phyloP scores from a whole-genome alignment of 192 early-diverging fungal genomes.

The Coemansia sp. region DNA sequence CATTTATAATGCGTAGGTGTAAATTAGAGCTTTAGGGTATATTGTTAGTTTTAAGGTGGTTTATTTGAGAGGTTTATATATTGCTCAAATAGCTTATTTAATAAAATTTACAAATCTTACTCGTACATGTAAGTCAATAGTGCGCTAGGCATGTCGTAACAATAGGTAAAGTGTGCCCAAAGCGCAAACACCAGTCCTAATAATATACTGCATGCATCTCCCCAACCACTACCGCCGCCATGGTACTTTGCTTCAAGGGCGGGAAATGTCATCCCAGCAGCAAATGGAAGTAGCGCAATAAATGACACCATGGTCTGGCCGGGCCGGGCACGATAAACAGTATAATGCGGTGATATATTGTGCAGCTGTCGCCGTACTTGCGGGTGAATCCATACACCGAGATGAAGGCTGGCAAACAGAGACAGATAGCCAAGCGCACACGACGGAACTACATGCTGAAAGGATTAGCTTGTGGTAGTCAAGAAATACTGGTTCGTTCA shows the following conservation, averaged over 20 bases:
- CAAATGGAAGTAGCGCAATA: slow-evolving; percentile 31
- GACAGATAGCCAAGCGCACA: slow-evolving; percentile 36
- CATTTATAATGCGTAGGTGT: not conserved
- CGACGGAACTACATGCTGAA: slow-evolving; percentile 17
- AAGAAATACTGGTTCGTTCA: not conserved
- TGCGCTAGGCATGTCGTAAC: slow-evolving; percentile 27
- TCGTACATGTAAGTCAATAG: slow-evolving; percentile 7
- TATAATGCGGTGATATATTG: slow-evolving; percentile 4
- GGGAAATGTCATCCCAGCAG: slow-evolving; percentile 37
- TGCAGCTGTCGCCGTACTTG: slow-evolving; percentile 25
- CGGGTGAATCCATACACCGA: slow-evolving; percentile 39
- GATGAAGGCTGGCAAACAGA: slow-evolving; percentile 43
- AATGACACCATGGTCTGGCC: slow-evolving; percentile 45
- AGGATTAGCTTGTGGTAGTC: not conserved
- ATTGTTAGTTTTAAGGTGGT: not conserved
- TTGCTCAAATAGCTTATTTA: not conserved
- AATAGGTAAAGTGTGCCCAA: slow-evolving; percentile 42
- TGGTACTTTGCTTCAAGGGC: slow-evolving; percentile 32
- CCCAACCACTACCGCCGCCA: slow-evolving; percentile 47
- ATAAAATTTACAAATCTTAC: not conserved
- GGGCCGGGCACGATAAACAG: slow-evolving; percentile 14
- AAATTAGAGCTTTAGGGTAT: not conserved
- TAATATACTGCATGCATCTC: slow-evolving; percentile 23
- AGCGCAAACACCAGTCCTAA: slow-evolving; percentile 30
- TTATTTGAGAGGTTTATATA: not conserved